Evolutionary conservation across 371 early-diverging fungal genomes (phyloP), one percentile per base, ranked within the genome.

Genomic region (Mortierella sp.): DNA sequence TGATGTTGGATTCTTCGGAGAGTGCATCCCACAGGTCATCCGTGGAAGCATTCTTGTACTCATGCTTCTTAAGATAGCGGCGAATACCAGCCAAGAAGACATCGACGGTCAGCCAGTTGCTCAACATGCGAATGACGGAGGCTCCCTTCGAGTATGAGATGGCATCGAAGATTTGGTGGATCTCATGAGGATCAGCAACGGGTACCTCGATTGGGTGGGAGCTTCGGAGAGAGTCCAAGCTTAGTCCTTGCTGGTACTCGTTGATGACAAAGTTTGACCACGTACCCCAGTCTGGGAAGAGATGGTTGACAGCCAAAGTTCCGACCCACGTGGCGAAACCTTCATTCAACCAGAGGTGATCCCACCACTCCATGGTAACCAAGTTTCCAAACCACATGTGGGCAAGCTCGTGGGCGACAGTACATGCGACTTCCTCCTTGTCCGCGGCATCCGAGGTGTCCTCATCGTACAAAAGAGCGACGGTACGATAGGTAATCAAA

Each of bases 351-450:
- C 97, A 98, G 52, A 98, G 89, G 72, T 97, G 94, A 75, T 89
- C 88, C 98, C 97, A 98, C 85, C 85, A 87, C 63, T 84, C 83
- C 93, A 93, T 93, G 32, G 97, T 97, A 20, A 96, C 97, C 67
- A 97, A 86, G 86, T 99, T 97, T 43, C 99, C 99, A 86, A 99
- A 98, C 95, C 97, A 97, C 64, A 97, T 97, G 85, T 97, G 98
- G 5, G 97, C 97, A 28, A 98, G 86, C 88, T 99, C 99, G 84
- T 98, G 99, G 59, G 93, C 92, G 6, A 97, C 95, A 30, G 93
- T 93, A 64, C 93, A 93, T 0, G 96, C 96, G 49, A 96, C 90
- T 49, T 88, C 83, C 81, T 96, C 87, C 88, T 94, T 96, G 60
- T 88, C 78, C 11, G 76, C 84, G 47, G 90, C 84, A 47, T 91